Evolutionary conservation across 768 basidiomycete genomes (phyloP).

Genomic region (Collybia mongolica): DNA sequence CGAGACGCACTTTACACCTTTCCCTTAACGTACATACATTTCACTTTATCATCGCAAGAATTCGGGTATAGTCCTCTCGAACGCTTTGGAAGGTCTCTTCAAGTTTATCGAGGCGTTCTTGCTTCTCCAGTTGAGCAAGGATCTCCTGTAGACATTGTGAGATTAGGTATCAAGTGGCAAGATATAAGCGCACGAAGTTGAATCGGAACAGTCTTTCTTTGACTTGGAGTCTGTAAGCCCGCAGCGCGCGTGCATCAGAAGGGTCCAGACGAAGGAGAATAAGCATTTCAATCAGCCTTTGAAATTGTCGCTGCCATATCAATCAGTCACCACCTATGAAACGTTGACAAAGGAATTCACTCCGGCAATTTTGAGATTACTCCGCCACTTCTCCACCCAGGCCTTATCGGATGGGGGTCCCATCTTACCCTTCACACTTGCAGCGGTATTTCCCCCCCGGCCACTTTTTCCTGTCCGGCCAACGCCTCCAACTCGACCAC

Average conservation of each 20-base stretch:
- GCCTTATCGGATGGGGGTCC: constrained; percentile 74
- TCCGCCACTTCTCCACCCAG: constrained; percentile 81
- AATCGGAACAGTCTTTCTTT: constrained; percentile 95
- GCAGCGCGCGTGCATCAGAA: constrained; percentile 48
- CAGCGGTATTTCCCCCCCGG: constrained; percentile 20
- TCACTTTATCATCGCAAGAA: constrained; percentile 56
- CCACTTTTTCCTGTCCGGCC: constrained; percentile 42
- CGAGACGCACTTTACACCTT: background rate
- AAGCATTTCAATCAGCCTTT: constrained; percentile 90
- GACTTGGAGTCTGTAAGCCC: constrained; percentile 83
- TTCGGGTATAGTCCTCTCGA: constrained; percentile 78
- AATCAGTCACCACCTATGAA: constrained; percentile 2
- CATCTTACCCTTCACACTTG: constrained; percentile 51
- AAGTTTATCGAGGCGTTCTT: constrained; percentile 84
- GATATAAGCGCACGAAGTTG: constrained; percentile 72
- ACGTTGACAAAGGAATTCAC: constrained; percentile 39
- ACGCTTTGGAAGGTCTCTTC: constrained; percentile 93
- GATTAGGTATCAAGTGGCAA: background rate
- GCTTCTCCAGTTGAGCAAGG: constrained; percentile 82
- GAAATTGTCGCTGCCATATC: constrained; percentile 79
- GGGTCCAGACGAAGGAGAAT: constrained; percentile 71
- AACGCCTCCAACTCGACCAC: constrained; percentile 46
- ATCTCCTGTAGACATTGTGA: constrained; percentile 57
- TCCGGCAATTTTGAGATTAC: constrained; percentile 84
- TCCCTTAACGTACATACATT: too few species aligned